phyloP scores from a whole-genome alignment of 345 rosid species.

The Crucihimalaya himalaica region DNA sequence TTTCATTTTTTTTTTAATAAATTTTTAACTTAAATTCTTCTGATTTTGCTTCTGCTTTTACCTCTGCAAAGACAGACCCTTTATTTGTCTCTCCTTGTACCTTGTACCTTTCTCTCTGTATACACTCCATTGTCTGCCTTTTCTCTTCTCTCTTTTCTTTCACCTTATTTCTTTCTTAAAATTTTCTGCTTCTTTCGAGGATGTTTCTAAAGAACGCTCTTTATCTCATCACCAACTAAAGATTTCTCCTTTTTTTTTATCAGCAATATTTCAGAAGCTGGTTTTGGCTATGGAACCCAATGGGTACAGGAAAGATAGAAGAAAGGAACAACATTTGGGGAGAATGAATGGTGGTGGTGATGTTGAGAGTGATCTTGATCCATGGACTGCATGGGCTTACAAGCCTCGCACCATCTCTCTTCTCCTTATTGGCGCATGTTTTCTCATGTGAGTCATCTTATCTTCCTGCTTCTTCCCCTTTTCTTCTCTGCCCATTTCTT shows the following conservation, averaged over 20 bases:
- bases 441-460: constrained; percentile 69
- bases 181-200: background rate
- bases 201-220: background rate
- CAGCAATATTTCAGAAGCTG: constrained; percentile 18
- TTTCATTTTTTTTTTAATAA: background rate
- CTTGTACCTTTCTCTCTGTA: constrained; percentile 32
- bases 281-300: constrained; percentile 56
- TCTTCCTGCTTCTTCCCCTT: background rate
- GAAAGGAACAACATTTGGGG: constrained; percentile 50
- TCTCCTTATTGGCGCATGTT: constrained; percentile 90
- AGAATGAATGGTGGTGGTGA: constrained; percentile 58
- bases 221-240: background rate
- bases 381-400: constrained; percentile 99
- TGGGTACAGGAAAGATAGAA: constrained; percentile 58
- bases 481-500: background rate
- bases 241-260: background rate
- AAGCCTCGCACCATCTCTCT: constrained; percentile 90
- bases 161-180: background rate
- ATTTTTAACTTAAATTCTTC: constrained; percentile 30
- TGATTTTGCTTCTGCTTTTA: constrained; percentile 22
- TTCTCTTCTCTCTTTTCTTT: constrained; percentile 18
- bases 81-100: constrained; percentile 32
- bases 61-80: constrained; percentile 37
- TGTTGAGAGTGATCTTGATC: constrained; percentile 71
- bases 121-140: constrained; percentile 26